These are phyloP conservation scores for Tetracentron sinense DNA, from an alignment of 164 flowering plant genomes.

Conservation along the genomic window DNA sequence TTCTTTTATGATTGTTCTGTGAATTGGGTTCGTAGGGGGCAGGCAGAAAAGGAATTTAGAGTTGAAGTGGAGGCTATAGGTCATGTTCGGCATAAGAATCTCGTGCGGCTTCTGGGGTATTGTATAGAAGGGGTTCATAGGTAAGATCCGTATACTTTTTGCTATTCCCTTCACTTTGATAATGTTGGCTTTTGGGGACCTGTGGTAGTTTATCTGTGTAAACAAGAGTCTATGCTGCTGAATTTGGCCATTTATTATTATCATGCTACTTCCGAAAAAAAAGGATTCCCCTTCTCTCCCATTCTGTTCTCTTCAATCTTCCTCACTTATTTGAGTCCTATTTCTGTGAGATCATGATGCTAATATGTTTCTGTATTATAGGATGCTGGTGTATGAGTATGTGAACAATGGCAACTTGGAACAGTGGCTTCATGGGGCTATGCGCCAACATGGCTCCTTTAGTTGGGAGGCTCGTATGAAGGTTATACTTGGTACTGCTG, in stretches of 20 bases:
- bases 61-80: constrained; percentile 10
- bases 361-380: neutral
- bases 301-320: neutral
- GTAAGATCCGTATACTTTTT: neutral
- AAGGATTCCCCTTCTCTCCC: neutral
- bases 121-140: constrained; percentile 5
- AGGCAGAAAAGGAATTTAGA: constrained; percentile 6
- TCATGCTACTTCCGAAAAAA: neutral
- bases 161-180: neutral
- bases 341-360: neutral
- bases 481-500: constrained; percentile 33
- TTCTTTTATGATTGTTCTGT: neutral
- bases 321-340: neutral
- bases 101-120: constrained; percentile 2
- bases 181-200: neutral
- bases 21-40: constrained; percentile 1
- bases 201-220: neutral
- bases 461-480: constrained; percentile 44
- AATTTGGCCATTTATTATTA: too few relatives aligned
- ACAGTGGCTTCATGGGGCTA: constrained; percentile 45
- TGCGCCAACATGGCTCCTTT: constrained; percentile 26
- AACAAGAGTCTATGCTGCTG: neutral
- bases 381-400: constrained; percentile 30
- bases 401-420: constrained; percentile 29
- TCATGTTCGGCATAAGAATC: constrained; percentile 5